Evolutionary conservation across 1,139 yeast species (phyloP), one percentile per base, ranked within the genome.

Genomic region (Saccharomyces hybrid): DNA sequence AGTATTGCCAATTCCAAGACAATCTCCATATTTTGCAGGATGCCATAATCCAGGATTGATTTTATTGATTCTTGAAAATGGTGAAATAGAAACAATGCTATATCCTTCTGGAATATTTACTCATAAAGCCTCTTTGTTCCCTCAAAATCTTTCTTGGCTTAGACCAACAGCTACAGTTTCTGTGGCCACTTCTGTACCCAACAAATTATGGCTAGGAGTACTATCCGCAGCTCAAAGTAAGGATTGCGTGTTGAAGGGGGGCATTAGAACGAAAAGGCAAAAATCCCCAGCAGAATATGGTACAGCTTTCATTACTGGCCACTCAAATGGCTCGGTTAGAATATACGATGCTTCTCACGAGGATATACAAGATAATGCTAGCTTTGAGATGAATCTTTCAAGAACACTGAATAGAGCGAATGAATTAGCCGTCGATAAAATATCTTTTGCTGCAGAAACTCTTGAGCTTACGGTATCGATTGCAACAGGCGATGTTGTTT

Each of bases 301-400:
- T 11, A 47, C 82, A 38, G 86, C 89, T 2, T 69, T 86, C 50
- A 79, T 87, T 2, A 82, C 96, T 0, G 98, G 97, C 1, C 97
- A 89, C 67, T 79, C 79, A 38, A 83, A 85, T 64, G 98, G 97
- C 0, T 76, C 81, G 23, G 82, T 93, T 0, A 77, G 95, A 58
- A 69, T 93, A 23, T 83, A 88, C 78, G 96, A 91, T 69, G 84
- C 90, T 0, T 83, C 96, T 0, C 82, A 84, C 57, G 88, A 87
- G 28, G 96, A 88, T 61, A 72, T 82, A 16, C 85, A 79, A 56
- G 89, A 84, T 50, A 74, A 81, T n/a, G 73, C 77, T 5, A 82
- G 80, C 1, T 71, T 83, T 59, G 85, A 82, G 58, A 74, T 83
- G 41, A 77, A 79, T 59, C 72, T 83, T 28, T 70, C 80, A 1